Percentiles rank a stretch among this genome's conserved stretches.
Evolutionary conservation across 805 yeast species (phyloP).

Genomic region (Saccharomyces eubayanus): DNA sequence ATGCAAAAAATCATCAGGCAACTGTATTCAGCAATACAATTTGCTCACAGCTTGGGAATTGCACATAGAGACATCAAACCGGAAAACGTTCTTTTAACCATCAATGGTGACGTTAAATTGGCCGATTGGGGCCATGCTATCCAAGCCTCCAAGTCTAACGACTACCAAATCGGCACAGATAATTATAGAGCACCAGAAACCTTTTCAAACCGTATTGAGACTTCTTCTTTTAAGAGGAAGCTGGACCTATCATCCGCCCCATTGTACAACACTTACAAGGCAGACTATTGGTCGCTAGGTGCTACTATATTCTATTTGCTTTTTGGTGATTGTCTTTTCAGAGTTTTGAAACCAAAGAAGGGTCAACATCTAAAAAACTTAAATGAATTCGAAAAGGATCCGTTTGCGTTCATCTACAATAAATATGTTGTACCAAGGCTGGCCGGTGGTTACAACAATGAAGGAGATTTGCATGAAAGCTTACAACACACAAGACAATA

Average conservation of each 20-base stretch:
- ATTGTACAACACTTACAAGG: constrained; percentile 61
- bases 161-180: constrained; percentile 60
- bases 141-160: constrained; percentile 22
- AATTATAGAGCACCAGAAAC: constrained; percentile 92
- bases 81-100: constrained; percentile 53
- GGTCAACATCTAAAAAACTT: constrained; percentile 8
- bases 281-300: constrained; percentile 86
- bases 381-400: constrained; percentile 12
- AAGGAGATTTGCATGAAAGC: constrained; percentile 2
- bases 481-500: constrained; percentile 8
- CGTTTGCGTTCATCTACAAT: constrained; percentile 18
- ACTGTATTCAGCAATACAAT: constrained; percentile 42
- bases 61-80: constrained; percentile 71
- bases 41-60: constrained; percentile 49
- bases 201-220: constrained; percentile 27
- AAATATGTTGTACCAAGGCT: constrained; percentile 17
- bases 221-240: neutral
- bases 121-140: constrained; percentile 74
- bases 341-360: constrained; percentile 14
- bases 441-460: constrained; percentile 5
- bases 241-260: neutral
- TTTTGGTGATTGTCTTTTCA: constrained; percentile 81
- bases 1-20: constrained; percentile 40
- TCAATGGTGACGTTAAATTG: constrained; percentile 44
- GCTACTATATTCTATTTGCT: constrained; percentile 68